phyloP scores from a whole-genome alignment of 352 stramenopile species.

The Phytophthora pseudosyringae region DNA sequence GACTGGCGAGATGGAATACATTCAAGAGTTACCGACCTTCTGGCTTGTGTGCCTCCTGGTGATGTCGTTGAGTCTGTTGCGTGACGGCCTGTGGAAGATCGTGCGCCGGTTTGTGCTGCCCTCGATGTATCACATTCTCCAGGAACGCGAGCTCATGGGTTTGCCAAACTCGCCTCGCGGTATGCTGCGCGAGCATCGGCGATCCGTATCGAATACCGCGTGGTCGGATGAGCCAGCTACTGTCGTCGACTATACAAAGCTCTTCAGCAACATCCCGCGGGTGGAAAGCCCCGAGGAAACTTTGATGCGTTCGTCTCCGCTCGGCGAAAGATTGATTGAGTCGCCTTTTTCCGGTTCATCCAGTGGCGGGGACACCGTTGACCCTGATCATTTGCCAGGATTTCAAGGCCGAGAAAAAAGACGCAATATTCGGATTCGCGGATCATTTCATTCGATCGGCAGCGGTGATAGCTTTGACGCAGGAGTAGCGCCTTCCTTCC shows the following conservation, averaged over 20 bases:
- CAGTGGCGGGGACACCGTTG: slow-evolving; percentile 21
- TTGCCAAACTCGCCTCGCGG: slow-evolving; percentile 66
- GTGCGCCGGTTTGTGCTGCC: slow-evolving; percentile 66
- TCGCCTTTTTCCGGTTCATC: slow-evolving; percentile 26
- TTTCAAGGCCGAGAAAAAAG: slow-evolving; percentile 29
- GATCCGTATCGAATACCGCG: slow-evolving; percentile 19
- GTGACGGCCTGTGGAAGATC: slow-evolving; percentile 78
- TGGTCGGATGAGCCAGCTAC: slow-evolving; percentile 53
- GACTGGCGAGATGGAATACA: slow-evolving; percentile 71
- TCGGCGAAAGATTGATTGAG: slow-evolving; percentile 65
- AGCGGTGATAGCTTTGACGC: slow-evolving; percentile 22
- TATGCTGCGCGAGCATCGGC: slow-evolving; percentile 48
- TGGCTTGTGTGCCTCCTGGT: slow-evolving; percentile 70
- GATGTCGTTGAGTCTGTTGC: slow-evolving; percentile 64
- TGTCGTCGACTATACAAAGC: slow-evolving; percentile 58
- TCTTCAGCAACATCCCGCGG: slow-evolving; percentile 51
- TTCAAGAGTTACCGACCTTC: slow-evolving; percentile 63
- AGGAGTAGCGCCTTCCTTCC: slow-evolving; percentile 25
- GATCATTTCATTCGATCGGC: slow-evolving; percentile 54
- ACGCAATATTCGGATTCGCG: slow-evolving; percentile 58
- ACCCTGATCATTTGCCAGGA: slow-evolving; percentile 19
- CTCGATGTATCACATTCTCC: slow-evolving; percentile 80
- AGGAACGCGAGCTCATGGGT: slow-evolving; percentile 73
- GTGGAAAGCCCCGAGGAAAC: slow-evolving; percentile 64
- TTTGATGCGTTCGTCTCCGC: slow-evolving; percentile 60